phyloP scores from a whole-genome alignment of 1,284 basidiomycete genomes.

The Clitocybe nebularis region DNA sequence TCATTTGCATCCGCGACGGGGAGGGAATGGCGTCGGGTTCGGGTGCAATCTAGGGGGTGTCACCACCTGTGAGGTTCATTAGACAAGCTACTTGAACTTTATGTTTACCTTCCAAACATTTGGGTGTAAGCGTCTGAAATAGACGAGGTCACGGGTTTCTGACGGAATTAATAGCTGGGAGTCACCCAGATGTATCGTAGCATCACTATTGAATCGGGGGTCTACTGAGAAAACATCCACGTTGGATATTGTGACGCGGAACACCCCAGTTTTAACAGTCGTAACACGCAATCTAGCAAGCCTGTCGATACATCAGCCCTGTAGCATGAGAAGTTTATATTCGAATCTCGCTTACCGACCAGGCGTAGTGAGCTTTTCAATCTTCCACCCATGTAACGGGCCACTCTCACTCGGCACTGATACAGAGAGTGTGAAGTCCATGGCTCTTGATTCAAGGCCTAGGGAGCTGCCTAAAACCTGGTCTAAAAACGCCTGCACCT shows the following conservation, averaged over 20 bases:
- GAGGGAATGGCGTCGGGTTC: slow-evolving; percentile 25
- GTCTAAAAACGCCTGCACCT: slow-evolving; percentile 54
- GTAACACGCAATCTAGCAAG: slow-evolving; percentile 28
- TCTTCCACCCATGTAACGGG: slow-evolving; percentile 60
- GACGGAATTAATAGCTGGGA: slow-evolving; percentile 12
- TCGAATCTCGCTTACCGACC: slow-evolving; percentile 57
- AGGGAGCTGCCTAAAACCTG: slow-evolving; percentile 20
- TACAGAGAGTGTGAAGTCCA: slow-evolving; percentile 63
- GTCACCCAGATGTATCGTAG: slow-evolving; percentile 20
- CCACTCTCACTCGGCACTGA: slow-evolving; percentile 62
- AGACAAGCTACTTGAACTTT: too few relatives aligned
- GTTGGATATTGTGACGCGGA: slow-evolving; percentile 36
- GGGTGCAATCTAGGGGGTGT: too few relatives aligned
- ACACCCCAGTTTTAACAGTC: slow-evolving; percentile 15
- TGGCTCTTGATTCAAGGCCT: slow-evolving; percentile 12
- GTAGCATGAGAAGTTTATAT: neutral
- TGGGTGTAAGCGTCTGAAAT: neutral
- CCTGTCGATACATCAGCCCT: slow-evolving; percentile 18
- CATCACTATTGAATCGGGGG: slow-evolving; percentile 10
- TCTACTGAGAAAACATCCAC: slow-evolving; percentile 36
- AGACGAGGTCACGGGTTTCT: slow-evolving; percentile 4
- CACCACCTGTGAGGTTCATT: too few relatives aligned
- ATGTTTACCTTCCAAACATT: slow-evolving; percentile 11
- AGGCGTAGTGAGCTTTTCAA: slow-evolving; percentile 49
- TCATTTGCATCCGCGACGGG: slow-evolving; percentile 59